A percentile compares a stretch with the other conserved stretches of the same genome.
Evolutionary conservation across 768 basidiomycete species (phyloP).

Genomic region (Nidula microcarpa): DNA sequence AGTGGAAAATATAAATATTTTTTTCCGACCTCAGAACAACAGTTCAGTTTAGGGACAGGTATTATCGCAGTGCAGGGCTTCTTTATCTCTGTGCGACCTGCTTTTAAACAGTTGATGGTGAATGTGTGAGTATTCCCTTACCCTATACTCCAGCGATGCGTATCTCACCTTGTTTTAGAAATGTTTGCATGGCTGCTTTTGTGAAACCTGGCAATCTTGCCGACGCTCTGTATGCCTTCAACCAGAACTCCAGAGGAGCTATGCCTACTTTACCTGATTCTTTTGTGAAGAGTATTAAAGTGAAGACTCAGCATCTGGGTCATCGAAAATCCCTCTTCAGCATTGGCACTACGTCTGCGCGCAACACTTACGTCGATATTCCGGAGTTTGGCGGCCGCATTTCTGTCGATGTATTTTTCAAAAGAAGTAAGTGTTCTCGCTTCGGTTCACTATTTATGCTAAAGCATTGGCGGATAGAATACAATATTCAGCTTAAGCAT

Average conservation of each 20-base stretch:
- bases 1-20: slow-evolving; percentile 57
- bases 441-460: neutral
- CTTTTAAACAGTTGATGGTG: slow-evolving; percentile 46
- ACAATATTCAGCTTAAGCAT: slow-evolving; percentile 45
- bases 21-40: slow-evolving; percentile 30
- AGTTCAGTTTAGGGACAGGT: slow-evolving; percentile 24
- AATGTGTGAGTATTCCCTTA: slow-evolving; percentile 37
- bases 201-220: slow-evolving; percentile 60
- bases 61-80: slow-evolving; percentile 42
- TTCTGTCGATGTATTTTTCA: slow-evolving; percentile 62
- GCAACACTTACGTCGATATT: slow-evolving; percentile 19
- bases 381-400: slow-evolving; percentile 39
- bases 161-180: slow-evolving; percentile 20
- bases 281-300: slow-evolving; percentile 52
- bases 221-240: slow-evolving; percentile 50
- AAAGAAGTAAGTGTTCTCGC: slow-evolving; percentile 25
- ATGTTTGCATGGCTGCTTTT: slow-evolving; percentile 56
- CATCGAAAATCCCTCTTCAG: slow-evolving; percentile 42
- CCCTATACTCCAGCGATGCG: neutral
- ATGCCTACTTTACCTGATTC: slow-evolving; percentile 42
- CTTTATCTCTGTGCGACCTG: slow-evolving; percentile 45
- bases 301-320: slow-evolving; percentile 54
- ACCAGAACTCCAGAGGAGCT: slow-evolving; percentile 33
- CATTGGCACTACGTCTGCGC: slow-evolving; percentile 14
- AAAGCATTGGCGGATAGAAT: slow-evolving; percentile 35